Percentiles rank a stretch among this genome's conserved stretches.
phyloP scores from a whole-genome alignment of 305 asterid genomes.

The Fraxinus albicans region DNA sequence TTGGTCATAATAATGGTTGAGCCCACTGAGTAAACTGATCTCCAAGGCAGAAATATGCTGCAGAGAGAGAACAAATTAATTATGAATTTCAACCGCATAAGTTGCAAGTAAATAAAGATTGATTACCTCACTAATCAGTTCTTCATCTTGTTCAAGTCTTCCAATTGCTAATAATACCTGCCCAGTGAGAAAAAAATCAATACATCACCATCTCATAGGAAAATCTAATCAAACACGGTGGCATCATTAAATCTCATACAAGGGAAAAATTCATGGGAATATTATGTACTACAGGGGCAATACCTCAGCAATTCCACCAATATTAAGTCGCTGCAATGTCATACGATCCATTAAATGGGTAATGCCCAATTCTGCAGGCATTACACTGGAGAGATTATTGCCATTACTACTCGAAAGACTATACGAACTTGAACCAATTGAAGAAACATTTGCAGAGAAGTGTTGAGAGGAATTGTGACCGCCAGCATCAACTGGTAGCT shows the following conservation, averaged over 20 bases:
- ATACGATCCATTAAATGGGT: conserved; percentile 36
- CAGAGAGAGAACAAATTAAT: conserved; percentile 10
- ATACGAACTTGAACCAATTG: conserved; percentile 40
- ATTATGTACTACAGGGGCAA: not conserved
- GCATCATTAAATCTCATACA: not conserved
- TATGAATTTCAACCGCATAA: conserved; percentile 2
- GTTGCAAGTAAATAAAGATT: conserved; percentile 8
- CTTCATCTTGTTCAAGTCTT: conserved; percentile 44
- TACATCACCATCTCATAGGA: not conserved
- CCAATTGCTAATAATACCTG: conserved; percentile 56
- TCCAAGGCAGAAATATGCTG: conserved; percentile 71
- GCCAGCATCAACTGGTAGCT: conserved; percentile 30
- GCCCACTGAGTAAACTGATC: conserved; percentile 53
- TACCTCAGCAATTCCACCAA: conserved; percentile 74
- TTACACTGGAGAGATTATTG: conserved; percentile 33
- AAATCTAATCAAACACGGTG: conserved; percentile 1
- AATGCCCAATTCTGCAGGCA: conserved; percentile 33
- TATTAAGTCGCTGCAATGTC: conserved; percentile 42
- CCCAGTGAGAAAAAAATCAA: not conserved
- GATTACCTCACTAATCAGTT: not conserved
- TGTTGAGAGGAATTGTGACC: conserved; percentile 31
- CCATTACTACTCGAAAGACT: conserved; percentile 36
- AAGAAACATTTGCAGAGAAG: conserved; percentile 37
- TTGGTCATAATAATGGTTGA: conserved; percentile 54
- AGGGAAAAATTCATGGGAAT: not conserved